Percentiles rank a stretch among this genome's conserved stretches.
phyloP scores from a whole-genome alignment of 108 stramenopile genomes.

The Cyclotella cryptica region DNA sequence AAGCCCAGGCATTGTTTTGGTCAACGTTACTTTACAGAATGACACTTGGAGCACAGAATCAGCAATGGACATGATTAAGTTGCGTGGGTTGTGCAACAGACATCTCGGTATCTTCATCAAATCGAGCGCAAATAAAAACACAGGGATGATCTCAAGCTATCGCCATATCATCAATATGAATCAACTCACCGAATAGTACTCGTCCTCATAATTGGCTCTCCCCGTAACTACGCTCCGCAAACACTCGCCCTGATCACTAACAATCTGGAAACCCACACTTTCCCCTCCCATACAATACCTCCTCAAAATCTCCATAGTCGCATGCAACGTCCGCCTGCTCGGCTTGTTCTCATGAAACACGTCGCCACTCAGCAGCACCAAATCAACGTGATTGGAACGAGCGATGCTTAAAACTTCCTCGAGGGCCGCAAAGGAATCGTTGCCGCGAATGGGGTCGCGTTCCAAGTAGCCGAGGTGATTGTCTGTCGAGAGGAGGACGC shows the following conservation, averaged over 20 bases:
- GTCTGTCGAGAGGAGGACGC: conserved; percentile 95
- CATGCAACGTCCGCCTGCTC: conserved; percentile 82
- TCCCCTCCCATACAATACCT: conserved; percentile 91
- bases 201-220: conserved; percentile 94
- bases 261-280: conserved; percentile 86
- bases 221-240: conserved; percentile 46
- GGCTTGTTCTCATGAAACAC: conserved; percentile 99
- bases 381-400: conserved; percentile 66
- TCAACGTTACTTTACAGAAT: too few relatives aligned
- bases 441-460: conserved; percentile 91
- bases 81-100: too few relatives aligned
- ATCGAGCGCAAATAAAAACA: too few relatives aligned
- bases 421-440: conserved; percentile 95
- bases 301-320: conserved; percentile 93
- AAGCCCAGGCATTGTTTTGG: too few relatives aligned
- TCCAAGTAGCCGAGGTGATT: conserved; percentile 95
- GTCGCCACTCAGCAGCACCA: conserved; percentile 94
- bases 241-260: conserved; percentile 66
- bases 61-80: too few relatives aligned
- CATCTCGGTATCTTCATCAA: too few relatives aligned
- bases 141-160: too few relatives aligned
- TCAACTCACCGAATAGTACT: conserved; percentile 65
- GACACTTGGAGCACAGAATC: too few relatives aligned
- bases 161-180: too few relatives aligned
- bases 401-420: conserved; percentile 92